A percentile compares a stretch with the other conserved stretches of the same genome.
Evolutionary conservation across 2,329 filamentous ascomycete species (phyloP).

Genomic region (Aspergillus piperis): DNA sequence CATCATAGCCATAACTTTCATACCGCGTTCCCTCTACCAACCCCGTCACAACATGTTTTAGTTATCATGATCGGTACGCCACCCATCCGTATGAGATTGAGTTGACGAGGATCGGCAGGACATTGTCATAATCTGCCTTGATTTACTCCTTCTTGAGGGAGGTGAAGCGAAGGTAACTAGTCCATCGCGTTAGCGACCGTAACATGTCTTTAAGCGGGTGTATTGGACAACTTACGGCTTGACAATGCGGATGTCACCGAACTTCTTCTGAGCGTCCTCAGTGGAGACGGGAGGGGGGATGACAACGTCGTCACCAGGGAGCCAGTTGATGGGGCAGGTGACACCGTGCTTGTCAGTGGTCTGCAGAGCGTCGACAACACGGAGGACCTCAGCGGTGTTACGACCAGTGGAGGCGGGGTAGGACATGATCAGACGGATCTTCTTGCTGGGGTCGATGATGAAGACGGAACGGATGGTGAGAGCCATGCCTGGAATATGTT

Average conservation of each 20-base stretch:
- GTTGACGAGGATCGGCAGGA: background rate
- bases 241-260: constrained; percentile 68
- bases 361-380: constrained; percentile 78
- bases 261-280: constrained; percentile 83
- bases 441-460: constrained; percentile 93
- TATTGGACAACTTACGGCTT: constrained; percentile 52
- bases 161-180: constrained; percentile 42
- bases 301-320: constrained; percentile 86
- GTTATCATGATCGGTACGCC: background rate
- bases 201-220: background rate
- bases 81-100: background rate
- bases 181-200: constrained; percentile 4
- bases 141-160: constrained; percentile 38
- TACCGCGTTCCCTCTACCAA: background rate
- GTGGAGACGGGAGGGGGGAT: constrained; percentile 81
- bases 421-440: constrained; percentile 86
- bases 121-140: background rate
- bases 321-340: constrained; percentile 90
- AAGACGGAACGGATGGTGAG: constrained; percentile 96
- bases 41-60: background rate
- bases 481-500: constrained; percentile 56
- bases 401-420: constrained; percentile 91
- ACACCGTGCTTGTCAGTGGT: constrained; percentile 86
- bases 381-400: constrained; percentile 77
- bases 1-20: constrained; percentile 4